phyloP scores from a whole-genome alignment of 805 yeast genomes.

The Cyberlindnera maclurae region DNA sequence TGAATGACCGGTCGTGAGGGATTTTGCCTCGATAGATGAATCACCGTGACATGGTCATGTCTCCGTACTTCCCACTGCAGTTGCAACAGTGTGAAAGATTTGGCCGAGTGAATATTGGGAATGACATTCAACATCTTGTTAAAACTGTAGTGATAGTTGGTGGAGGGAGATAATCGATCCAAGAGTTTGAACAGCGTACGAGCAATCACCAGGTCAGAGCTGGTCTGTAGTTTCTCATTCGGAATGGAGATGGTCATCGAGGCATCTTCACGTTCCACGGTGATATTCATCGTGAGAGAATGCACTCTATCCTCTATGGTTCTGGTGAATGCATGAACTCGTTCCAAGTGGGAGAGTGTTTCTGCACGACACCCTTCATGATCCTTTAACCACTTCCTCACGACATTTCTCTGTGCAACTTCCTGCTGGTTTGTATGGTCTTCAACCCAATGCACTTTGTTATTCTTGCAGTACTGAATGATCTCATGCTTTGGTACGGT shows the following conservation, averaged over 20 bases:
- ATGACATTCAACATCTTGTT: constrained; percentile 11
- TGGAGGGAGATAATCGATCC: constrained; percentile 25
- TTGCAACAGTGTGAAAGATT: constrained; percentile 17
- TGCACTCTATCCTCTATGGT: constrained; percentile 15
- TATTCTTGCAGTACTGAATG: constrained; percentile 35
- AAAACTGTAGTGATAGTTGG: constrained; percentile 20
- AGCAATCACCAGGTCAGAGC: constrained; percentile 17
- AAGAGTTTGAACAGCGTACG: constrained; percentile 22
- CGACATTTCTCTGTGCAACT: constrained; percentile 52
- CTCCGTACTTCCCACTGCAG: constrained; percentile 18
- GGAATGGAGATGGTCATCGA: constrained; percentile 16
- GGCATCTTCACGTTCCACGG: background rate
- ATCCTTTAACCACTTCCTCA: constrained; percentile 31
- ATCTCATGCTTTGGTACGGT: constrained; percentile 37
- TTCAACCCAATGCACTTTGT: constrained; percentile 55
- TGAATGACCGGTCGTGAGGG: constrained; percentile 8
- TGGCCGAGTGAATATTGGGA: constrained; percentile 5
- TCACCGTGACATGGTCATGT: constrained; percentile 1
- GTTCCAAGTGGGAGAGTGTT: constrained; percentile 9
- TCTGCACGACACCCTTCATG: constrained; percentile 10
- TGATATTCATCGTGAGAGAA: constrained; percentile 1
- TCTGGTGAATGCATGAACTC: constrained; percentile 16
- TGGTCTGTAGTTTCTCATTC: constrained; percentile 7
- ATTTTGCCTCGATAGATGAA: constrained; percentile 15
- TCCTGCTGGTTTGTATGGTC: constrained; percentile 51